Conservation (phyloP, 2,329 filamentous ascomycete genomes). For the Diplodia seriata region DNA sequence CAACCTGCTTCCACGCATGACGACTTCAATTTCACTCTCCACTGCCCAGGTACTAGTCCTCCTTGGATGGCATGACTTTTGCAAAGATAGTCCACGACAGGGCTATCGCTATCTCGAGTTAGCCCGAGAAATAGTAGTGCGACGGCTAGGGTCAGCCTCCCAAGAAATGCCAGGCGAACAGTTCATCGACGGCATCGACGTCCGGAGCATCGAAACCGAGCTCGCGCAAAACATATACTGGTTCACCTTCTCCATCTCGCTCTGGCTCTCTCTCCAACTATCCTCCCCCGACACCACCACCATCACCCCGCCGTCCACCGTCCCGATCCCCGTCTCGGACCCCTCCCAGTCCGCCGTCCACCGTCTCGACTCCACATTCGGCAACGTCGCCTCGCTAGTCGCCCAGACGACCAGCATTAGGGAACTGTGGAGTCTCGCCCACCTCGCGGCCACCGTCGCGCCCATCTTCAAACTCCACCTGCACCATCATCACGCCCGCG, state of each 20-base stretch:
- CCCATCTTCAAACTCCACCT: slow-evolving; percentile 19
- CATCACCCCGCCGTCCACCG: slow-evolving; percentile 32
- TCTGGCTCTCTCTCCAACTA: slow-evolving; percentile 51
- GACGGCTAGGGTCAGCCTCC: slow-evolving; percentile 47
- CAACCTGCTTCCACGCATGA: slow-evolving; percentile 33
- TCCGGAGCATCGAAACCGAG: slow-evolving; percentile 52
- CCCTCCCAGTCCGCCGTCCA: slow-evolving; percentile 35
- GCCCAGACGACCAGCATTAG: slow-evolving; percentile 34
- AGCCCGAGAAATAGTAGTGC: slow-evolving; percentile 34
- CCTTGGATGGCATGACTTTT: slow-evolving; percentile 50
- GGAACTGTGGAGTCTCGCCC: slow-evolving; percentile 36
- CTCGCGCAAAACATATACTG: slow-evolving; percentile 51
- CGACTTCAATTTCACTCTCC: slow-evolving; percentile 36
- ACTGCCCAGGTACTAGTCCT: slow-evolving; percentile 47
- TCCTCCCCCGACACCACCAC: slow-evolving; percentile 38
- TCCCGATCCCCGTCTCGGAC: slow-evolving; percentile 36
- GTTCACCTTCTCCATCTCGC: slow-evolving; percentile 48
- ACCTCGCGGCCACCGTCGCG: slow-evolving; percentile 36
- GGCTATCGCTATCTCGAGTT: slow-evolving; percentile 10
- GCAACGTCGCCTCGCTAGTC: slow-evolving; percentile 36
- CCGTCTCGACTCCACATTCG: slow-evolving; percentile 35
- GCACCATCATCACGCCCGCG: background rate
- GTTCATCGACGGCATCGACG: slow-evolving; percentile 53
- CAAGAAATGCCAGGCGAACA: slow-evolving; percentile 37
- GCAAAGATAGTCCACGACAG: slow-evolving; percentile 36